Evolutionary conservation across 2,329 filamentous ascomycete species (phyloP).

Genomic region (Sarocladium strictum): DNA sequence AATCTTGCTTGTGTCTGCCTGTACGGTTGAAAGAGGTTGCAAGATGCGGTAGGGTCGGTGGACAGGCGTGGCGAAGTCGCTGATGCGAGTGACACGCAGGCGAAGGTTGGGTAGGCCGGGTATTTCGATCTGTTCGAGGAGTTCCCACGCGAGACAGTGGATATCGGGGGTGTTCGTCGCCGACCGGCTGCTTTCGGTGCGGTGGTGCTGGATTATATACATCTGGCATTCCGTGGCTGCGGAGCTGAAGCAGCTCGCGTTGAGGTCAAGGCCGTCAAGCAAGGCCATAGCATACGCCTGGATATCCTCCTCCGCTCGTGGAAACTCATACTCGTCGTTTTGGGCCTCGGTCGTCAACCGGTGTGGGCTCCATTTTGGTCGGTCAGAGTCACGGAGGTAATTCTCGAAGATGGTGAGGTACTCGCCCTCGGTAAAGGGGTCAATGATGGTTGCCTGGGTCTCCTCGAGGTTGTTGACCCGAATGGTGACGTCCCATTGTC

Average conservation of each 20-base stretch:
- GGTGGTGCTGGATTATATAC: slow-evolving; percentile 20
- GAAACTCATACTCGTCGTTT: not conserved
- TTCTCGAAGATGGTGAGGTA: slow-evolving; percentile 20
- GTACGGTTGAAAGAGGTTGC: slow-evolving; percentile 15
- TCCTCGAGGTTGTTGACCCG: slow-evolving; percentile 15
- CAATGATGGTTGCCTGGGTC: slow-evolving; percentile 14
- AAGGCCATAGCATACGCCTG: slow-evolving; percentile 15
- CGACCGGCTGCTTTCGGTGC: slow-evolving; percentile 4
- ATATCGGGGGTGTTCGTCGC: slow-evolving; percentile 13
- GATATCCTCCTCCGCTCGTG: slow-evolving; percentile 13
- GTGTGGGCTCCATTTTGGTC: slow-evolving; percentile 16
- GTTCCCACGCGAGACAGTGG: slow-evolving; percentile 23
- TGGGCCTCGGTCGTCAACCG: slow-evolving; percentile 12
- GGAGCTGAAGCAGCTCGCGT: slow-evolving; percentile 11
- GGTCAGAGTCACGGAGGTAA: slow-evolving; percentile 20
- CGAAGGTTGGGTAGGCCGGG: slow-evolving; percentile 15
- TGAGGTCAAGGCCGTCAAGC: slow-evolving; percentile 16
- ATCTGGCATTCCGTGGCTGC: slow-evolving; percentile 16
- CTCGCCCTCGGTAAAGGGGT: slow-evolving; percentile 19
- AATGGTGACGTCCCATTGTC: slow-evolving; percentile 19
- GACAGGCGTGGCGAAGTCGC: slow-evolving; percentile 16
- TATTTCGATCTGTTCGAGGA: slow-evolving; percentile 18
- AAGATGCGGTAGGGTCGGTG: slow-evolving; percentile 9
- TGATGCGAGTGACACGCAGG: slow-evolving; percentile 19
- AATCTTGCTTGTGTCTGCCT: slow-evolving; percentile 14